Conservation (phyloP, 2,329 filamentous ascomycete species). For the Fusarium zealandicum region DNA sequence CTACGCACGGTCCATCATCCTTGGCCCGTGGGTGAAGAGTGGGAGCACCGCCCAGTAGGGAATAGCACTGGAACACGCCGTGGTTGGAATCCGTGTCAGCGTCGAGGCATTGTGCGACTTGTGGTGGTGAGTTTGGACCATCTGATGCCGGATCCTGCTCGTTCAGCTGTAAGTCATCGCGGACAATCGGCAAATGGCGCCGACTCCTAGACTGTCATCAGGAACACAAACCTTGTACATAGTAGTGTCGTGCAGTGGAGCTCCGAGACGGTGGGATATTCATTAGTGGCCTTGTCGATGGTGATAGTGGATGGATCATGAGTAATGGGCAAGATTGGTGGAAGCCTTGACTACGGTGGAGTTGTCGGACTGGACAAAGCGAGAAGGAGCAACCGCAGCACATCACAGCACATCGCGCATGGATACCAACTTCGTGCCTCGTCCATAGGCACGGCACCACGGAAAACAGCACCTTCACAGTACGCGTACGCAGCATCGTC, state of each 20-base stretch:
- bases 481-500: no score
- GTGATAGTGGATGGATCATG: constrained; percentile 35
- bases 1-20: constrained; percentile 24
- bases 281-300: constrained; percentile 35
- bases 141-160: background rate
- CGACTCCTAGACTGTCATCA: background rate
- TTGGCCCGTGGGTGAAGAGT: constrained; percentile 37
- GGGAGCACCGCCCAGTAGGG: constrained; percentile 30
- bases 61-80: constrained; percentile 15
- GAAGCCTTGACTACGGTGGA: constrained; percentile 28
- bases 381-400: constrained; percentile 31
- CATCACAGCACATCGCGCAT: constrained; percentile 1
- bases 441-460: background rate
- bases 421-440: constrained; percentile 9
- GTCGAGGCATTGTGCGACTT: constrained; percentile 1
- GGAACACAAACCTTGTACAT: no score
- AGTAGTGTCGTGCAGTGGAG: constrained; percentile 23
- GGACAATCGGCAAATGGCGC: background rate
- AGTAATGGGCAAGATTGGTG: constrained; percentile 33
- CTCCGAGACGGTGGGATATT: constrained; percentile 26
- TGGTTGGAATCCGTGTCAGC: background rate
- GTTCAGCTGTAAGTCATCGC: background rate
- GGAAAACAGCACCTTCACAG: constrained; percentile 2
- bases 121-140: constrained; percentile 7
- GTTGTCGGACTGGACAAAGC: constrained; percentile 21